Evolutionary conservation across 1,284 basidiomycete species (phyloP).

Genomic region (Ganoderma leucocontextum): DNA sequence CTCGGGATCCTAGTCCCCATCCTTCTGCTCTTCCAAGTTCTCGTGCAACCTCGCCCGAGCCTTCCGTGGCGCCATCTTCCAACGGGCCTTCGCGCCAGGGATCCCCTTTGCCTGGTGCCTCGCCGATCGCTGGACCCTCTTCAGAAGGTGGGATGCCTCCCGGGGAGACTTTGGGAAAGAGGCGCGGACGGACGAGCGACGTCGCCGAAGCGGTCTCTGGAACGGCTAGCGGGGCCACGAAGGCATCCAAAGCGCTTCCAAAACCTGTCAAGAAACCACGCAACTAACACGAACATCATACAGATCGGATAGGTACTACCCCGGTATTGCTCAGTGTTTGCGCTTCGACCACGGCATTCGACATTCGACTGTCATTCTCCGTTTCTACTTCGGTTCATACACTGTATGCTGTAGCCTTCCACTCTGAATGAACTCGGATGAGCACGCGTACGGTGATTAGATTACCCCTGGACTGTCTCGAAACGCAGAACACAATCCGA

Average conservation of each 20-base stretch:
- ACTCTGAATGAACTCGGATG: too few relatives aligned
- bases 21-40: too few relatives aligned
- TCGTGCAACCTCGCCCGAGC: not conserved
- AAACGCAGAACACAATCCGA: too few relatives aligned
- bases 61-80: not conserved
- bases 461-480: too few relatives aligned
- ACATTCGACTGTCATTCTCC: too few relatives aligned
- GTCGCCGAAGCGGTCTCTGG: not conserved
- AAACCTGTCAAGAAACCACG: not conserved
- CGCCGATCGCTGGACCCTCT: not conserved
- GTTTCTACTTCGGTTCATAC: too few relatives aligned
- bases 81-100: not conserved
- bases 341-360: not conserved
- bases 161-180: not conserved
- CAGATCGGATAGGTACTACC: too few relatives aligned
- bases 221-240: not conserved
- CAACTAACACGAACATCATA: not conserved
- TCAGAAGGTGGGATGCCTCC: not conserved
- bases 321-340: too few relatives aligned
- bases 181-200: conserved; percentile 2
- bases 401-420: too few relatives aligned
- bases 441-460: too few relatives aligned
- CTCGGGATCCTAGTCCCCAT: too few relatives aligned
- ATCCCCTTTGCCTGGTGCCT: not conserved
- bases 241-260: not conserved